Base-by-base conservation (phyloP, 495 filamentous ascomycete genomes). In the Penicillium samsonianum region DNA sequence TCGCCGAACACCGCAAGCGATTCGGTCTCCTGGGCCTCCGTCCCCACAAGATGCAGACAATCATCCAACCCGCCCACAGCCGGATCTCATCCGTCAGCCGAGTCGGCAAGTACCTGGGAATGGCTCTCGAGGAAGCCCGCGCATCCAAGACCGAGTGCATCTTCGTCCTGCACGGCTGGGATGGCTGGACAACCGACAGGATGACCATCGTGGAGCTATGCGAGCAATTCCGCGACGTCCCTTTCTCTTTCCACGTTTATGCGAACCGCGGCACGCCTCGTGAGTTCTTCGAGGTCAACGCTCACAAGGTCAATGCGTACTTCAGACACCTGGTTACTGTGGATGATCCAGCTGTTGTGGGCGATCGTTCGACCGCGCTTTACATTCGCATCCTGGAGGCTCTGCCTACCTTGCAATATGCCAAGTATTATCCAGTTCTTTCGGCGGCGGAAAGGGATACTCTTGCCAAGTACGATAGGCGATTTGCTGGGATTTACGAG, bases 41-140 rank as follows among this genome's bases (percentile, higher is more conserved):
- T 23, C 53, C 42, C 3, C 28, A 12, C 14, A 55, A 55, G 31
- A 46, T 55, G 30, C 53, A 55, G 20, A 55, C 53, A 14, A 37
- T 55, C 22, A 25, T 55, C 30, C 53, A 55, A 1, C 30, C 41
- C 4, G 28, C 53, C 11, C 46, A 55, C 31, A n/a, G 0, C 22
- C 19, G 23, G 16, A 22, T 55, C 20, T 25, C 43, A 22, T 2
- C 26, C 7, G 0, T 9, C 25, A 19, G 37, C 20, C 42, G 53
- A 5, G 20, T 35, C 22, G 10, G 30, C 31, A 46, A 47, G 7
- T 47, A 26, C 43, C 20, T 55, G 14, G 20, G 1, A 3, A 20
- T 22, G 1, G 43, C 42, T n/a, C 42, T 55, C 1, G 42, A 46
- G 16, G 53, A 55, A 26, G 53, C 53, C 2, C 53, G 53, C 31